Evolutionary conservation across 768 basidiomycete species (phyloP).

Genomic region (Boletus eberwhitei): DNA sequence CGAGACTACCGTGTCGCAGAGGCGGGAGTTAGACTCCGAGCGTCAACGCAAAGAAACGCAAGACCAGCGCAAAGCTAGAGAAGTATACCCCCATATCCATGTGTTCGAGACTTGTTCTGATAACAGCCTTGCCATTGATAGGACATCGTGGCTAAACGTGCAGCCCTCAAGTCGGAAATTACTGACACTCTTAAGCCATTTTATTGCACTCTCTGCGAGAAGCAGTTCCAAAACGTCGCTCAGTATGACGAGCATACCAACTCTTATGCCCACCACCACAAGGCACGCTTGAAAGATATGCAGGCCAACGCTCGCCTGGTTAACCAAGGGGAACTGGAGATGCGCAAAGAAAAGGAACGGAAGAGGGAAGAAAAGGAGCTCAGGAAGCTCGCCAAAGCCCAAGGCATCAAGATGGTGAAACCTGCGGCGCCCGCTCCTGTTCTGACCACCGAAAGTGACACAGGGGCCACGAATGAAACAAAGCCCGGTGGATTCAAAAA

Average conservation of each 20-base stretch:
- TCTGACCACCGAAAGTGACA: slow-evolving; percentile 16
- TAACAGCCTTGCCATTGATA: slow-evolving; percentile 24
- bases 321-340: slow-evolving; percentile 64
- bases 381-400: slow-evolving; percentile 78
- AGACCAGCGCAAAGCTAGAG: slow-evolving; percentile 68
- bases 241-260: slow-evolving; percentile 91
- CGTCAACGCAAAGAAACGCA: slow-evolving; percentile 77
- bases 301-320: slow-evolving; percentile 69
- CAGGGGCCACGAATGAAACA: slow-evolving; percentile 12
- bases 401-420: slow-evolving; percentile 64
- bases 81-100: slow-evolving; percentile 41
- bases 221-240: slow-evolving; percentile 82
- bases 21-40: slow-evolving; percentile 78
- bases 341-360: slow-evolving; percentile 80
- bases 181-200: slow-evolving; percentile 66
- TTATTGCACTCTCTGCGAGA: slow-evolving; percentile 81
- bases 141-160: slow-evolving; percentile 63
- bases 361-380: slow-evolving; percentile 84
- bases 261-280: slow-evolving; percentile 85
- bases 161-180: slow-evolving; percentile 66
- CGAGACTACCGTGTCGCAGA: slow-evolving; percentile 79
- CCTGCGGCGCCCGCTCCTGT: slow-evolving; percentile 24
- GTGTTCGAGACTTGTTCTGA: slow-evolving; percentile 6
- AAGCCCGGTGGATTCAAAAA: slow-evolving; percentile 37
- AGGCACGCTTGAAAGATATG: slow-evolving; percentile 79